Conservation (phyloP, 208 protist species). For the Leishmania lainsoni region DNA sequence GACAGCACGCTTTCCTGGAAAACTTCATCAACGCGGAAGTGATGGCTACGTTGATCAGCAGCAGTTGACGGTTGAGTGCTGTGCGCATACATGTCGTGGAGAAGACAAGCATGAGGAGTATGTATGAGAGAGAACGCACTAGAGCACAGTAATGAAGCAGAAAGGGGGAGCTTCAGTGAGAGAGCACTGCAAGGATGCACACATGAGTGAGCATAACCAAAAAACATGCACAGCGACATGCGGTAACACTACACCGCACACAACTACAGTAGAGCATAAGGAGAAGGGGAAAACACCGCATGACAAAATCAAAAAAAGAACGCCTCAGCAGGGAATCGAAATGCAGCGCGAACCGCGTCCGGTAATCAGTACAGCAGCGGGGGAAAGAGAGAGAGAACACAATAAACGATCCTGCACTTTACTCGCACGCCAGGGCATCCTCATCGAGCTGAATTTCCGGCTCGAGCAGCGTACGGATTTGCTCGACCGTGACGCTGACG, state of each 20-base stretch:
- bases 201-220: not conserved
- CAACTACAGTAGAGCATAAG: not conserved
- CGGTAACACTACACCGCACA: not conserved
- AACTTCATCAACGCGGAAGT: not conserved
- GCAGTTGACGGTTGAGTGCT: not conserved
- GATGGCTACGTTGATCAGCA: not conserved
- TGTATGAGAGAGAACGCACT: not conserved
- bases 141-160: not conserved
- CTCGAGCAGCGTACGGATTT: conserved; percentile 29
- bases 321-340: not conserved
- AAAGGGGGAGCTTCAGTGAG: not conserved
- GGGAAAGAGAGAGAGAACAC: not conserved
- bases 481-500: conserved; percentile 16
- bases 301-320: too few species aligned
- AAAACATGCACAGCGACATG: not conserved
- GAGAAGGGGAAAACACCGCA: not conserved
- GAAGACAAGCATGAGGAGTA: not conserved
- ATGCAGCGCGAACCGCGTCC: not conserved
- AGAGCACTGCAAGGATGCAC: not conserved
- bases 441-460: conserved; percentile 28
- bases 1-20: not conserved
- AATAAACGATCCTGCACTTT: not conserved
- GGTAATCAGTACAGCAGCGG: not conserved
- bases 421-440: conserved; percentile 11
- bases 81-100: not conserved